Evolutionary conservation across 192 early-diverging fungal species (phyloP).

Genomic region (Coemansia erecta): DNA sequence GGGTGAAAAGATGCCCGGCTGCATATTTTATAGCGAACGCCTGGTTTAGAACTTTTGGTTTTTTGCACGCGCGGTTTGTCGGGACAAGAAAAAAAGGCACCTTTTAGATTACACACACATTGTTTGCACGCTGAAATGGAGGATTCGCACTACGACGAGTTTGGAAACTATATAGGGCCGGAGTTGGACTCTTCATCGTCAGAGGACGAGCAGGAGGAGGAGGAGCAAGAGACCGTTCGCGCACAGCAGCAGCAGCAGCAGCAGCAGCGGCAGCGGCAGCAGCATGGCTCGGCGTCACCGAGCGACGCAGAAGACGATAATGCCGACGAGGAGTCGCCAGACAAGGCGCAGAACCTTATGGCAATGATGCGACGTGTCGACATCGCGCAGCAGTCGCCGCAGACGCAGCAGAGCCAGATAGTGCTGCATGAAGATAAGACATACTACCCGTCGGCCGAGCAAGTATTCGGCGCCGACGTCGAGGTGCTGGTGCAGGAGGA

Average conservation of each 20-base stretch:
- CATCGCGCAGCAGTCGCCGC: constrained; percentile 31
- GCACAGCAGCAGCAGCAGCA: constrained; percentile 10
- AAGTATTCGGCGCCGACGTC: constrained; percentile 93
- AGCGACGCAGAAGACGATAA: constrained; percentile 13
- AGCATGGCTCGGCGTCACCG: not conserved
- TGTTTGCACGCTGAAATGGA: constrained; percentile 56
- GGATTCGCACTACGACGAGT: constrained; percentile 82
- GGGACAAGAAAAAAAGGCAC: too few relatives aligned
- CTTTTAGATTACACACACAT: too few relatives aligned
- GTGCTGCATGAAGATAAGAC: constrained; percentile 98
- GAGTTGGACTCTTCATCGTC: constrained; percentile 69
- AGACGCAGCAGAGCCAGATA: constrained; percentile 56
- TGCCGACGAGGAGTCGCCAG: constrained; percentile 12
- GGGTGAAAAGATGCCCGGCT: too few relatives aligned
- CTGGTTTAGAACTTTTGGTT: too few relatives aligned
- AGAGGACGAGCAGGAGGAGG: constrained; percentile 61
- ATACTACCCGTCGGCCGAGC: constrained; percentile 96
- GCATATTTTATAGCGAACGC: too few relatives aligned
- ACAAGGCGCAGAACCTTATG: constrained; percentile 21
- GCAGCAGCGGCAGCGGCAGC: not conserved
- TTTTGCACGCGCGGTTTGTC: too few relatives aligned
- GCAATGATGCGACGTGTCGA: constrained; percentile 37
- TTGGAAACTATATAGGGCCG: constrained; percentile 99
- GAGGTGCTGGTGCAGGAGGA: constrained; percentile 97
- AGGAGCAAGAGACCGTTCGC: constrained; percentile 47